These are phyloP conservation scores for Jaenimonas drosophilae DNA, from an alignment of 208 protist genomes.

Conservation along the genomic window DNA sequence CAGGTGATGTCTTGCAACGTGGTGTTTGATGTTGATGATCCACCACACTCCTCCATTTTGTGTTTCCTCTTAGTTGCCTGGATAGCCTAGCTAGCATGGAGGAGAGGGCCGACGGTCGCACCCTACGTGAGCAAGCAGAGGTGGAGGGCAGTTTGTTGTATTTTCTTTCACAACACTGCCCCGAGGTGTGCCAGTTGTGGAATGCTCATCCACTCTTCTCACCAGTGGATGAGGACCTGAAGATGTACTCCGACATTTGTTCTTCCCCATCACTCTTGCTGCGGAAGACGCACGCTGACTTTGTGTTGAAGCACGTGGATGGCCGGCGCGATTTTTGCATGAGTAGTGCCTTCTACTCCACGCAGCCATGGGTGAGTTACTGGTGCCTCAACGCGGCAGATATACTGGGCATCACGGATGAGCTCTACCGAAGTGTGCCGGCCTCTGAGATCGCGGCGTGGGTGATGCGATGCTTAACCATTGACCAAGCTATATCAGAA, in stretches of 20 bases:
- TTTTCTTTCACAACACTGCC: background rate
- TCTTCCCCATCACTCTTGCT: too few relatives aligned
- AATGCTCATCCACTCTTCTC: background rate
- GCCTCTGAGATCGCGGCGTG: conserved; percentile 30
- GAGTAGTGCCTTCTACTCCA: conserved; percentile 27
- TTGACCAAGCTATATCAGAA: too few relatives aligned
- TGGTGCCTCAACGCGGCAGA: conserved; percentile 73
- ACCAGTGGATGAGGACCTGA: background rate
- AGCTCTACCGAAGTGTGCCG: conserved; percentile 27
- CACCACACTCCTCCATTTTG: too few relatives aligned
- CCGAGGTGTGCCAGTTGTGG: background rate
- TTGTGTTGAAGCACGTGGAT: too few relatives aligned
- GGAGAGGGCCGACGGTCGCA: too few relatives aligned
- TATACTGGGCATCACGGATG: conserved; percentile 35
- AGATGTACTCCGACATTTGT: too few relatives aligned
- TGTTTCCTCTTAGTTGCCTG: too few relatives aligned
- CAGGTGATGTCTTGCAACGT: too few relatives aligned
- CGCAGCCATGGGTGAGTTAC: conserved; percentile 73
- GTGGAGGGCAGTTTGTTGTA: background rate
- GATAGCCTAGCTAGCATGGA: too few relatives aligned
- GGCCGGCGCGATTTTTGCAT: too few relatives aligned
- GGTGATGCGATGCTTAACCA: conserved; percentile 34
- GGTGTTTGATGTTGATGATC: too few relatives aligned
- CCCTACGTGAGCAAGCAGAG: background rate
- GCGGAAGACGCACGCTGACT: background rate